Percentiles rank a stretch among this genome's conserved stretches.
Evolutionary conservation across 2,329 filamentous ascomycete species (phyloP).

Genomic region (Zasmidium citrigriseum): DNA sequence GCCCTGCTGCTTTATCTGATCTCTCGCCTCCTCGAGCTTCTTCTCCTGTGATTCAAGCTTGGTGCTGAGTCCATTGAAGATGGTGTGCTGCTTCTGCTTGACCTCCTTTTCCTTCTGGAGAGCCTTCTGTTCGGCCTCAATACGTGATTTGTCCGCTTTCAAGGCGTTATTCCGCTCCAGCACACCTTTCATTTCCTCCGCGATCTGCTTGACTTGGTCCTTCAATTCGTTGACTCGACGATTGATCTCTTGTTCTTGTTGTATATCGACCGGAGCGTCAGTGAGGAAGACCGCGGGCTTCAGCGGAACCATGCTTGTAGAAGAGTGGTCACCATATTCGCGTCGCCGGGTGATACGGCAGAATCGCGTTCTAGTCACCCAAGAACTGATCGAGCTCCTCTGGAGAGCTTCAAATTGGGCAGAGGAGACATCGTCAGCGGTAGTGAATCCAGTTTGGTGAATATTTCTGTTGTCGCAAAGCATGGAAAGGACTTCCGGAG

Average conservation of each 20-base stretch:
- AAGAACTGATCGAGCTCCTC: slow-evolving; percentile 60
- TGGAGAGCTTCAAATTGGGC: slow-evolving; percentile 65
- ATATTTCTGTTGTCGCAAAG: slow-evolving; percentile 74
- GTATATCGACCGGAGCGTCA: slow-evolving; percentile 70
- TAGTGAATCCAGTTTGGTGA: slow-evolving; percentile 67
- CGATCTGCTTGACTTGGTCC: slow-evolving; percentile 41
- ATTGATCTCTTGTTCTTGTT: slow-evolving; percentile 63
- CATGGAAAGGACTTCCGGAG: slow-evolving; percentile 82
- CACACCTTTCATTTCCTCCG: slow-evolving; percentile 35
- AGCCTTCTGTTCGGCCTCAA: slow-evolving; percentile 44
- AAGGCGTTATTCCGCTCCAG: slow-evolving; percentile 32
- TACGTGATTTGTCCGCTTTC: slow-evolving; percentile 28
- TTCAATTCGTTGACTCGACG: slow-evolving; percentile 49
- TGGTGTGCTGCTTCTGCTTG: slow-evolving; percentile 63
- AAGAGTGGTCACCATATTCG: slow-evolving; percentile 77
- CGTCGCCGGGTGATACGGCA: slow-evolving; percentile 69
- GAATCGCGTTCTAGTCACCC: slow-evolving; percentile 66
- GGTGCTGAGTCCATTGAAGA: slow-evolving; percentile 67
- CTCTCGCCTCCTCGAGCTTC: slow-evolving; percentile 46
- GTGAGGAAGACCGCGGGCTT: slow-evolving; percentile 69
- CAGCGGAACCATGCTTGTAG: slow-evolving; percentile 65
- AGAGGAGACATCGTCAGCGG: slow-evolving; percentile 63
- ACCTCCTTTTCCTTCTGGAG: slow-evolving; percentile 28
- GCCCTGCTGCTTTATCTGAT: slow-evolving; percentile 45
- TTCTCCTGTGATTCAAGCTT: slow-evolving; percentile 64